Evolutionary conservation across 495 filamentous ascomycete species (phyloP).

Genomic region (Usnea hakonensis): DNA sequence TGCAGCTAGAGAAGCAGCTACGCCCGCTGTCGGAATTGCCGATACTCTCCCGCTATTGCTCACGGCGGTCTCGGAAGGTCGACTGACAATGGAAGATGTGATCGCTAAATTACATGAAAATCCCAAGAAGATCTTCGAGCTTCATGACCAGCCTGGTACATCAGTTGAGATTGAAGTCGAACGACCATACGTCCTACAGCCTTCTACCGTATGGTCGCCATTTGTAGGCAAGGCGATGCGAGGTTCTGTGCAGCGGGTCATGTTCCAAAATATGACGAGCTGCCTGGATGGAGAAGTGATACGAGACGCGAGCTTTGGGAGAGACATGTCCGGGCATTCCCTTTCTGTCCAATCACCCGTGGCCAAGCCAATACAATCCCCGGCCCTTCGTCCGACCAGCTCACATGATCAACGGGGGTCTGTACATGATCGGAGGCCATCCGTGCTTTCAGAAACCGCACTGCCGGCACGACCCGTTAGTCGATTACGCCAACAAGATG

Average conservation of each 20-base stretch:
- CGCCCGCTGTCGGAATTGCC: slow-evolving; percentile 58
- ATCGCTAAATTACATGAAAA: slow-evolving; percentile 66
- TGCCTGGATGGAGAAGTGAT: slow-evolving; percentile 66
- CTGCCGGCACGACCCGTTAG: slow-evolving; percentile 16
- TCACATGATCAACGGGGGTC: slow-evolving; percentile 38
- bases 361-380: slow-evolving; percentile 38
- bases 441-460: background rate
- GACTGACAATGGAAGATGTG: slow-evolving; percentile 66
- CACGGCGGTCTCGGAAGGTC: slow-evolving; percentile 70
- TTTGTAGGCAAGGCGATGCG: slow-evolving; percentile 64
- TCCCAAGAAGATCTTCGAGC: slow-evolving; percentile 77
- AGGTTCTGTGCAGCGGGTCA: slow-evolving; percentile 69
- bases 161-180: slow-evolving; percentile 69
- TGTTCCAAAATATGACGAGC: slow-evolving; percentile 66
- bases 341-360: slow-evolving; percentile 42
- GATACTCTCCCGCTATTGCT: slow-evolving; percentile 72
- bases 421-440: background rate
- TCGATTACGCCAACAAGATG: slow-evolving; percentile 22
- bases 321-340: slow-evolving; percentile 69
- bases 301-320: slow-evolving; percentile 50
- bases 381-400: slow-evolving; percentile 36
- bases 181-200: slow-evolving; percentile 54
- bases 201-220: slow-evolving; percentile 58
- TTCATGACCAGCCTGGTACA: slow-evolving; percentile 72
- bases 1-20: slow-evolving; percentile 47